These are phyloP conservation scores for Alternaria metachromatica DNA, from an alignment of 2,329 filamentous ascomycete species.

Conservation along the genomic window DNA sequence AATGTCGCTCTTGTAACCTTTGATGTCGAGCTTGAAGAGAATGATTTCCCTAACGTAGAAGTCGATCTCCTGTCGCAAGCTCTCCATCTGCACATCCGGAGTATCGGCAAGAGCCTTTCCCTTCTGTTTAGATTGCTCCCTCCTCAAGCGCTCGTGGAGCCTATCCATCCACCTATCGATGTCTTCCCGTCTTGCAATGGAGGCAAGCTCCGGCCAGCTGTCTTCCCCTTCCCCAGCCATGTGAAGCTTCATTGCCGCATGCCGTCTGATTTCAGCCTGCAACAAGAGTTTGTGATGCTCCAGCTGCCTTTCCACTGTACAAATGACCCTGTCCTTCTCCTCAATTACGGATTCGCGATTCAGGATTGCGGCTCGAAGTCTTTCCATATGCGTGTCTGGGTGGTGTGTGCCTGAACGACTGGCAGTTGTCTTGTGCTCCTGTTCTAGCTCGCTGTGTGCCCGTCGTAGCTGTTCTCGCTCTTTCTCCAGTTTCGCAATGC, in stretches of 20 bases:
- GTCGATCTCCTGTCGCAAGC: constrained; percentile 50
- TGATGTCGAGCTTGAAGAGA: constrained; percentile 57
- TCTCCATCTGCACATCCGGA: constrained; percentile 26
- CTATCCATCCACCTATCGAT: constrained; percentile 46
- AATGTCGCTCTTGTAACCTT: constrained; percentile 53
- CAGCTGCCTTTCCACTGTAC: constrained; percentile 43
- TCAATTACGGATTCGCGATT: constrained; percentile 40
- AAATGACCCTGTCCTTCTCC: constrained; percentile 41
- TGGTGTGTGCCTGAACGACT: constrained; percentile 40
- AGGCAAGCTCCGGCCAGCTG: constrained; percentile 36
- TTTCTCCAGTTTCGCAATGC: constrained; percentile 30
- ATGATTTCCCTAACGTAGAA: constrained; percentile 57
- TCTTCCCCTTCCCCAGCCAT: constrained; percentile 24
- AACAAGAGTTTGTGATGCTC: constrained; percentile 51
- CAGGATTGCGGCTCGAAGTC: constrained; percentile 37
- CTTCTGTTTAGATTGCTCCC: constrained; percentile 22
- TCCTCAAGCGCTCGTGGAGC: constrained; percentile 42
- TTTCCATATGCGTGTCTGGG: constrained; percentile 37
- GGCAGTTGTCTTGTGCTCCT: constrained; percentile 30
- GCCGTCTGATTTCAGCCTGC: constrained; percentile 50
- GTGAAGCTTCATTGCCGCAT: constrained; percentile 39
- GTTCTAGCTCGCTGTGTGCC: constrained; percentile 27
- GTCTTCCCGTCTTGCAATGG: constrained; percentile 40
- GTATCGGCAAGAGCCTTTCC: constrained; percentile 4
- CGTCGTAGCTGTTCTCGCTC: constrained; percentile 26